Base-by-base conservation (phyloP, 78 protist species). In the Anaeramoeba ignava region DNA sequence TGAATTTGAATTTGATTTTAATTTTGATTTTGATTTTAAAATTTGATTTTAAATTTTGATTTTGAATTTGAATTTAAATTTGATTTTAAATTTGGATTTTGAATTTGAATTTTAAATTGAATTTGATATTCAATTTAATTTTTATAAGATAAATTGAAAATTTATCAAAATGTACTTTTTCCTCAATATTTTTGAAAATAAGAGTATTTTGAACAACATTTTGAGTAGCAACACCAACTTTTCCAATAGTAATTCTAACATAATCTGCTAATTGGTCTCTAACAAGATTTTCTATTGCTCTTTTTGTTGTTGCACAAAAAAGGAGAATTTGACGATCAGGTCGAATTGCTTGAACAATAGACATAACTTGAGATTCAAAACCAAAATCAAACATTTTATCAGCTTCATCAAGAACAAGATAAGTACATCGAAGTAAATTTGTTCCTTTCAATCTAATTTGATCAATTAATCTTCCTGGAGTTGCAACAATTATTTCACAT, bases 401-500 rank as follows among this genome's bases (percentile, higher is more conserved):
- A 37, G 98, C 98, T 80, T 95, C 96, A 84, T 94, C 95, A 23
- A 92, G 17, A 3, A 95, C 97, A 27, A 98, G 90, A 88, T 95
- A 96, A n/a, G 98, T 93, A 1, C 91, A 94, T 39, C 95, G 89
- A 36, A 40, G 0, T 41, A 98, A 87, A 85, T 82, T 88, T 38
- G 92, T 88, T 33, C 23, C 37, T 8, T 95, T 91, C n/a, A 17
- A 0, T 34, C 87, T 87, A 23, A 94, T 84, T 12, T 96, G 41
- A 89, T 98, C 99, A 79, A 90, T 89, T 36, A 98, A 81, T 3
- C 99, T 89, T 33, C 99, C 99, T 23, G 99, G 99, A 0, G 99
- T 97, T 38, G 97, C 99, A 79, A 98, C 87, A 40, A 91, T 85
- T 40, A 97, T n/a, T n/a, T n/a, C n/a, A n/a, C n/a, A n/a, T n/a